phyloP scores from a whole-genome alignment of 2,329 filamentous ascomycete genomes.

The Fusarium albidum region DNA sequence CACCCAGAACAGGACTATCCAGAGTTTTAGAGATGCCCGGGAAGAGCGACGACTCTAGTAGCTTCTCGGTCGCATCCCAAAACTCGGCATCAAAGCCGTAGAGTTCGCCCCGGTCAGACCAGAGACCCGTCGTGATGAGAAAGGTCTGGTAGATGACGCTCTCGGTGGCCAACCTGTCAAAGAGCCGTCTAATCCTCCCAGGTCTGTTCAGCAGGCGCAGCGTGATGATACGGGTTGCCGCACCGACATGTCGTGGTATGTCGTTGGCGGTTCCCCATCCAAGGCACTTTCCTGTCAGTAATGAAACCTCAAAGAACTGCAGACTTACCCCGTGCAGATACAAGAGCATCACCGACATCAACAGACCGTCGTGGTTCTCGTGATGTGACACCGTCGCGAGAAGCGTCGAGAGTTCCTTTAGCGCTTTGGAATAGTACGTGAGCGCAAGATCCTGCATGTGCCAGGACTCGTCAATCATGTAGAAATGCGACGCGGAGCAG shows the following conservation, averaged over 20 bases:
- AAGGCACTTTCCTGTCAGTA: conserved; percentile 18
- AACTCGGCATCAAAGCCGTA: conserved; percentile 25
- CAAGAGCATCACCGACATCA: conserved; percentile 39
- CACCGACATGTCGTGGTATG: conserved; percentile 31
- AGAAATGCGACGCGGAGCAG: conserved; percentile 38
- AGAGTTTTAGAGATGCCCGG: conserved; percentile 16
- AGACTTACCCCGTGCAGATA: conserved; percentile 38
- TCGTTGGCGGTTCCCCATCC: conserved; percentile 32
- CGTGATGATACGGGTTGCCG: conserved; percentile 31
- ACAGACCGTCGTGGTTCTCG: conserved; percentile 33
- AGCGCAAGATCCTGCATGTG: conserved; percentile 34
- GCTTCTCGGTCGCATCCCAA: conserved; percentile 28
- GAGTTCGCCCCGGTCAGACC: conserved; percentile 19
- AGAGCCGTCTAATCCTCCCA: conserved; percentile 13
- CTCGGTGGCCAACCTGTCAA: conserved; percentile 35
- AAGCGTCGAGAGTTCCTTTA: conserved; percentile 29
- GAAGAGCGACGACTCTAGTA: conserved; percentile 23
- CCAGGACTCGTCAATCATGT: conserved; percentile 22
- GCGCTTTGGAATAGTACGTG: conserved; percentile 33
- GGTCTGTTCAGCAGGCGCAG: conserved; percentile 18
- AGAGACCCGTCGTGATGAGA: conserved; percentile 29
- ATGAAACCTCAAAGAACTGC: not conserved
- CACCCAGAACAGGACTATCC: conserved; percentile 35
- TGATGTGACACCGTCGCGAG: conserved; percentile 11
- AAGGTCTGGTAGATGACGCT: conserved; percentile 39